These are phyloP conservation scores for Earliella scabrosa DNA, from an alignment of 1,284 basidiomycete genomes.

Conservation along the genomic window DNA sequence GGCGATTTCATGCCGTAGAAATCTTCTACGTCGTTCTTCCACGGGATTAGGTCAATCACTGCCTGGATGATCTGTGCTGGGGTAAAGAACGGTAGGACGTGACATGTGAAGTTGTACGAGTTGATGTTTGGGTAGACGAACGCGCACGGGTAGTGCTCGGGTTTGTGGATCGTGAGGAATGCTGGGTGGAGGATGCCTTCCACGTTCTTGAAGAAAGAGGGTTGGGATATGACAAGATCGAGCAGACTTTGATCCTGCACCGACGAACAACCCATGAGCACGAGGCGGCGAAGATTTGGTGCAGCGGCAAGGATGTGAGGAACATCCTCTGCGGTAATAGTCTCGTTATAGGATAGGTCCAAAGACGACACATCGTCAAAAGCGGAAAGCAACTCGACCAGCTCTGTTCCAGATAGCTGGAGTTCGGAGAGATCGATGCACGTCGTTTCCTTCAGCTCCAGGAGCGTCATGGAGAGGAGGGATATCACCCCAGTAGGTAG, in stretches of 20 bases:
- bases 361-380: slow-evolving; percentile 22
- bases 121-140: slow-evolving; percentile 8
- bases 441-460: slow-evolving; percentile 5
- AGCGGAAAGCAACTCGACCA: slow-evolving; percentile 22
- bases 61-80: slow-evolving; percentile 8
- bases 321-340: slow-evolving; percentile 26
- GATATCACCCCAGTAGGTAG: slow-evolving; percentile 30
- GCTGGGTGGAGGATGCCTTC: slow-evolving; percentile 35
- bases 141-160: neutral
- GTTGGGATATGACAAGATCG: slow-evolving; percentile 24
- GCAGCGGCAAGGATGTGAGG: slow-evolving; percentile 18
- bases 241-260: slow-evolving; percentile 29
- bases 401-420: slow-evolving; percentile 25
- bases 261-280: slow-evolving; percentile 31
- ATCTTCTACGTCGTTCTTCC: neutral
- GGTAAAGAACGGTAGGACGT: slow-evolving; percentile 3
- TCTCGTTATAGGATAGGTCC: slow-evolving; percentile 30
- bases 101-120: neutral
- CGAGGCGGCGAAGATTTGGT: slow-evolving; percentile 30
- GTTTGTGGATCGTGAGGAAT: slow-evolving; percentile 13
- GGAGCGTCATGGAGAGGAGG: slow-evolving; percentile 26
- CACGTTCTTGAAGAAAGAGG: slow-evolving; percentile 30
- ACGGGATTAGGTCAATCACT: slow-evolving; percentile 2
- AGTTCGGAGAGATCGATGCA: slow-evolving; percentile 31
- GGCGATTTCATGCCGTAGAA: neutral